Percentiles rank a stretch among this genome's conserved stretches.
Conservation (phyloP, 176 grass and related monocot genomes). For the Thinopyrum elongatum region DNA sequence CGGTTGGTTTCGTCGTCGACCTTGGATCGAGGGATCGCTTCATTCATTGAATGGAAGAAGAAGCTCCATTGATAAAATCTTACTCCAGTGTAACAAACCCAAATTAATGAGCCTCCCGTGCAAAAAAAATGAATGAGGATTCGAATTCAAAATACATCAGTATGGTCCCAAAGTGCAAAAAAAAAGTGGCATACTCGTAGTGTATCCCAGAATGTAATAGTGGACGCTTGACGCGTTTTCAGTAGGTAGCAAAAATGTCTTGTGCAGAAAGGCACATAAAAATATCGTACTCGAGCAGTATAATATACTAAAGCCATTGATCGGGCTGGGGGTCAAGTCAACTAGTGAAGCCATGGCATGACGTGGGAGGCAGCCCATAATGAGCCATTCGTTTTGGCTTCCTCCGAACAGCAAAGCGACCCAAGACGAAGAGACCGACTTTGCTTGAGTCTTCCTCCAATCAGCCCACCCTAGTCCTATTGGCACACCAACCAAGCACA, state of each 20-base stretch:
- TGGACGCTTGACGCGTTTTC: not conserved
- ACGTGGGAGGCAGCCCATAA: not conserved
- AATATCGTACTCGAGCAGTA: not conserved
- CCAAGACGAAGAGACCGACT: not conserved
- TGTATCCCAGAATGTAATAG: too few species aligned
- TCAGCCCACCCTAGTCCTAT: not conserved
- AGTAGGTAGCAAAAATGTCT: not conserved
- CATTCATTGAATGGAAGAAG: too few species aligned
- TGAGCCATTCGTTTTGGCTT: not conserved
- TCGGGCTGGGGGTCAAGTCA: slow-evolving; percentile 27
- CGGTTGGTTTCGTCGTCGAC: too few species aligned
- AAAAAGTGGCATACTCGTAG: too few species aligned
- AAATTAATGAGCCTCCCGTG: too few species aligned
- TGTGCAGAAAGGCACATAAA: not conserved
- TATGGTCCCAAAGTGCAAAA: too few species aligned
- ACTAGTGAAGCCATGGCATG: not conserved
- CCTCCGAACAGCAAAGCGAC: not conserved
- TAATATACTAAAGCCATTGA: not conserved
- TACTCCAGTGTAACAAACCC: too few species aligned
- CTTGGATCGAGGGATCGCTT: too few species aligned
- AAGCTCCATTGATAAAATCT: too few species aligned
- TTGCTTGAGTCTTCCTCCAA: slow-evolving; percentile 3
- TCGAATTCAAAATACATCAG: too few species aligned
- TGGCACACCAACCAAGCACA: not conserved
- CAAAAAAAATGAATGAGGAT: too few species aligned